Evolutionary conservation across 2,329 filamentous ascomycete genomes (phyloP).

Genomic region (Hyphodiscus sp.): DNA sequence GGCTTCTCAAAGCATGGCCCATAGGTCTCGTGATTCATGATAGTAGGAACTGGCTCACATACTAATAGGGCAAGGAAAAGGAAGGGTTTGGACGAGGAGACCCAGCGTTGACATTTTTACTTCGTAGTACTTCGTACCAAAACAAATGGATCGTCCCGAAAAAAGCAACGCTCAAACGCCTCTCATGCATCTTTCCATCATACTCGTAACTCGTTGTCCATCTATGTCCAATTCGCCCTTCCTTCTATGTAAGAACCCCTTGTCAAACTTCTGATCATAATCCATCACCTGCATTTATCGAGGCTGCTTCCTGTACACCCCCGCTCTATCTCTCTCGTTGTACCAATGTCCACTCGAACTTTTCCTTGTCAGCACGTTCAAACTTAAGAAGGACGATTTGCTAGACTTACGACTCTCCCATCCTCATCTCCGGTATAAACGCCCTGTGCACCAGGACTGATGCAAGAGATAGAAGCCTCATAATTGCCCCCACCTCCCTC

Average conservation of each 20-base stretch:
- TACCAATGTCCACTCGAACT: slow-evolving; percentile 38
- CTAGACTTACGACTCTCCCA: slow-evolving; percentile 68
- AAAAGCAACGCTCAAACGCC: slow-evolving; percentile 3
- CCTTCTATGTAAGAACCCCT: no score
- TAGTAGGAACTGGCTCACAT: no score
- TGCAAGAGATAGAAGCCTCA: slow-evolving; percentile 73
- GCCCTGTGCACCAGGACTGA: slow-evolving; percentile 72
- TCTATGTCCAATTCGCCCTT: no score
- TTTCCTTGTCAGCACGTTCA: slow-evolving; percentile 4
- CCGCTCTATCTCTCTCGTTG: slow-evolving; percentile 37
- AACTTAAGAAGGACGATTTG: neutral
- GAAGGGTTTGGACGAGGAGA: no score
- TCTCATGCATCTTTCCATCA: neutral
- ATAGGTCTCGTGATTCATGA: no score
- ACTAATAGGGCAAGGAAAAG: no score
- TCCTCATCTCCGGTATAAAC: slow-evolving; percentile 95
- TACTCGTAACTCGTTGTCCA: no score
- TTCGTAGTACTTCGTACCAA: neutral
- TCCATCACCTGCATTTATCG: no score
- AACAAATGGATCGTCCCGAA: neutral
- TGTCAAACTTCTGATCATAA: no score
- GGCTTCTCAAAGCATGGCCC: no score
- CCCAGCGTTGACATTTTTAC: no score
- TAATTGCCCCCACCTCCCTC: slow-evolving; percentile 36
- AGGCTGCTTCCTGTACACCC: no score